Conservation (phyloP, 1,139 yeast genomes). For the Hemisphaericaspora xylofermentans region DNA sequence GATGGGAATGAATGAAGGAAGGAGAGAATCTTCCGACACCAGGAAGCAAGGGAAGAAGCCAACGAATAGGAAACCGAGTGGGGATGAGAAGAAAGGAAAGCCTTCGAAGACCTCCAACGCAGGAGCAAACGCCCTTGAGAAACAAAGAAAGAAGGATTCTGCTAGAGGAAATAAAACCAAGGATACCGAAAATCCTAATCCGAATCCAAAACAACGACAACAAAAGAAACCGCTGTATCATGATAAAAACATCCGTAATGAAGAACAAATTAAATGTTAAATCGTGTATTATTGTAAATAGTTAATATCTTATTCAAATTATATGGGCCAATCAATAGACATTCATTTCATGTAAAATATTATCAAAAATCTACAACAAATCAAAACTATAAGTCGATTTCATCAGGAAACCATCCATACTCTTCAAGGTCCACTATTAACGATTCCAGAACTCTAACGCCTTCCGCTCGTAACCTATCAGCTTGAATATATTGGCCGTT, state of each 20-base stretch:
- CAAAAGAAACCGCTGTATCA: slow-evolving; percentile 3
- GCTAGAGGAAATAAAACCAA: not conserved
- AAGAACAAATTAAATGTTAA: slow-evolving; percentile 3
- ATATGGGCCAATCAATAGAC: not conserved
- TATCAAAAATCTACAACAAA: slow-evolving; percentile 21
- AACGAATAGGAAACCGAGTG: slow-evolving; percentile 2
- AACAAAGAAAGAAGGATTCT: not conserved
- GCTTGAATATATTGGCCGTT: slow-evolving; percentile 50
- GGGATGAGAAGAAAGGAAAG: not conserved
- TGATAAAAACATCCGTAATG: not conserved
- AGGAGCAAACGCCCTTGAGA: not conserved
- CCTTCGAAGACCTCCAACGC: not conserved
- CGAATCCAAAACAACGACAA: not conserved
- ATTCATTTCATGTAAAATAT: not conserved
- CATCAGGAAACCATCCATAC: slow-evolving; percentile 73
- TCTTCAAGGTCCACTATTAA: slow-evolving; percentile 43
- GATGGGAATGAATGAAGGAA: slow-evolving; percentile 29
- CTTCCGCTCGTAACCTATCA: slow-evolving; percentile 46
- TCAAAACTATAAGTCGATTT: too few species aligned
- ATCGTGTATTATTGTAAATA: slow-evolving; percentile 1
- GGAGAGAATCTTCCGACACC: slow-evolving; percentile 2
- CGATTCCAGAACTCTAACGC: slow-evolving; percentile 40
- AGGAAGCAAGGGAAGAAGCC: slow-evolving; percentile 5
- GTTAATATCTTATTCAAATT: not conserved
- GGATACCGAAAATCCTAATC: not conserved